Evolutionary conservation across 352 stramenopile species (phyloP).

Genomic region (Pythium catenulatum): DNA sequence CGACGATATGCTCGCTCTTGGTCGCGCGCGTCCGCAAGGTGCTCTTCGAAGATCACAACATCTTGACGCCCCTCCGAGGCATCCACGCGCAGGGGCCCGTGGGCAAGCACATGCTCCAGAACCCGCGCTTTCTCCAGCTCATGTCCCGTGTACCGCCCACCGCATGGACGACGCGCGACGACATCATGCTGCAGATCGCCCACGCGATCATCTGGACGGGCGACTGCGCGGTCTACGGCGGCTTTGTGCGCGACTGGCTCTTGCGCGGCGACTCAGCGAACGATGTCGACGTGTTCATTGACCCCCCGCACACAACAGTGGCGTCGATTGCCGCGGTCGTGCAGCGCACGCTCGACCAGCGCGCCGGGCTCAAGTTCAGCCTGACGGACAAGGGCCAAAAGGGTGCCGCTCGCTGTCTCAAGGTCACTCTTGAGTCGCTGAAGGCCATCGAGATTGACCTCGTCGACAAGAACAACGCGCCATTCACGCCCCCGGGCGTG

Average conservation of each 20-base stretch:
- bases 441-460: slow-evolving; percentile 51
- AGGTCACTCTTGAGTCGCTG: background rate
- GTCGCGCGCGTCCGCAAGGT: background rate
- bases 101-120: slow-evolving; percentile 52
- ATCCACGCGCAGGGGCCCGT: slow-evolving; percentile 5
- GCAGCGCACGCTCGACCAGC: background rate
- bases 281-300: slow-evolving; percentile 54
- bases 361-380: background rate
- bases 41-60: background rate
- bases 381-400: slow-evolving; percentile 31
- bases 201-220: slow-evolving; percentile 49
- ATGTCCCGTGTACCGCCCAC: slow-evolving; percentile 1
- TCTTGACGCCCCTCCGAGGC: background rate
- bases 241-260: slow-evolving; percentile 62
- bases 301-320: slow-evolving; percentile 35
- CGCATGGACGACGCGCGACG: slow-evolving; percentile 41
- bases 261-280: slow-evolving; percentile 48
- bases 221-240: slow-evolving; percentile 35
- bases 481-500: slow-evolving; percentile 35
- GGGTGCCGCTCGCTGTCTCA: slow-evolving; percentile 24
- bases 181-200: slow-evolving; percentile 59
- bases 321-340: slow-evolving; percentile 19
- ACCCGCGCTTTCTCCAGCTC: slow-evolving; percentile 34
- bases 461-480: background rate
- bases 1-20: slow-evolving; percentile 1